Evolutionary conservation across 2,329 filamentous ascomycete genomes (phyloP), one percentile per base, ranked within the genome.

Genomic region (Trichoderma sp.): DNA sequence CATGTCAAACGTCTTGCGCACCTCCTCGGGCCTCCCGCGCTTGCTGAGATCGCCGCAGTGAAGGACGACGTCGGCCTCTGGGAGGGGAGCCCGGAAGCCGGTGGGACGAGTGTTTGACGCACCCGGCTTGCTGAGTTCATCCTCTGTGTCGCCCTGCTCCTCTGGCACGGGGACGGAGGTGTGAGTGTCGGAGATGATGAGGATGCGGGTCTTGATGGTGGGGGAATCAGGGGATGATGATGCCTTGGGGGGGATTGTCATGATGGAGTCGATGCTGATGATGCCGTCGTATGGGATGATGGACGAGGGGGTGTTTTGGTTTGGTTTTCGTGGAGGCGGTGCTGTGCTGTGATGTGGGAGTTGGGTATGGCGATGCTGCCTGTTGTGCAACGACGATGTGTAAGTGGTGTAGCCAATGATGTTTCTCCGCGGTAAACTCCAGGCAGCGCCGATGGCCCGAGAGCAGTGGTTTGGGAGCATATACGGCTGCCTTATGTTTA

Each of bases 11-110:
- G 83, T 79, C 0, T 73, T 72, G 13, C 72, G 73, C 52, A 81
- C 82, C 70, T 86, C 84, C 1, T 72, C 59, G 0, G 83, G 61
- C 10, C 77, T 78, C 3, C 81, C 83, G 8, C 76, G 75, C 0
- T 79, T 75, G 0, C 84, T 86, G 3, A 87, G 76, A 67, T 87
- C 84, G 54, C 86, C 85, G 70, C 84, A 87, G 76, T 86, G 83
- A 2, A 86, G 80, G 13, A 78, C 81, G 4, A 86, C 81, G 70
- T 88, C 85, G 34, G 79, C 80, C 18, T 76, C 72, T 2, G 79
- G 74, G 0, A 77, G 69, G 7, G 79, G 76, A 18, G 73, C 66
- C 39, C 76, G 75, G 70, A 73, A 80, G 52, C 76, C 77, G 0
- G 76, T 75, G n/a, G 56, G 61, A n/a, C 64, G n/a, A 5, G 10